Evolutionary conservation across 1,284 basidiomycete genomes (phyloP), one percentile per base, ranked within the genome.

Genomic region (Pascua sp.): DNA sequence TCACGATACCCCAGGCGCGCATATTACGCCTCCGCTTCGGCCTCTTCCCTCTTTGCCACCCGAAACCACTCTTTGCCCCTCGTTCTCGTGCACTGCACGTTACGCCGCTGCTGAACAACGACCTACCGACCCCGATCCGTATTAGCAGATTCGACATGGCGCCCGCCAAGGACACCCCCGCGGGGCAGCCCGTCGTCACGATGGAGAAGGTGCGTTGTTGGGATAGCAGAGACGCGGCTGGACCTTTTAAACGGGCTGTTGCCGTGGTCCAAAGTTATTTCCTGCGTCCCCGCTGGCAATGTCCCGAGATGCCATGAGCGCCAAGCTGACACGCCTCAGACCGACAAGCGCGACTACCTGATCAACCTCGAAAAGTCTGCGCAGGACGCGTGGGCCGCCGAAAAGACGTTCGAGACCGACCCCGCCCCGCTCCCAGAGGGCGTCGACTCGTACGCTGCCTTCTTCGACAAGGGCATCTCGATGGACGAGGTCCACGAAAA

Each of bases 261-360:
- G n/a, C 13, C 12, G 32, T 15, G 43, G 2, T 43, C 10, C n/a
- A 38, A 18, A 10, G 24, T 24, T 42, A 4, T 16, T 46, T n/a
- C 9, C n/a, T n/a, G n/a, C n/a, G n/a, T 32, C 39, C 18, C 9
- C 42, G 32, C 24, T 32, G 24, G 24, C 24, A 15, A 12, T 39
- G 4, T 24, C 17, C 5, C 18, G 5, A 17, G 45, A 17, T 40
- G 17, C 16, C 16, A 8, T n/a, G 36, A 13, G 16, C 32, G 1
- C 10, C 3, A 10, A 40, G 48, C 68, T 70, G 49, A 69, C 51
- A 1, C 18, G 18, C 42, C 38, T 47, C 73, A 93, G 89, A 98
- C 95, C 38, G 87, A 84, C 68, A 98, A 98, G 79, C 85, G 94
- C 72, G 95, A 98, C 79, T 82, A 87, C 69, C 80, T 98, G 54